Percentiles rank a stretch among this genome's conserved stretches.
Evolutionary conservation across 108 stramenopile genomes (phyloP).

Genomic region (Conticribra guillardii): DNA sequence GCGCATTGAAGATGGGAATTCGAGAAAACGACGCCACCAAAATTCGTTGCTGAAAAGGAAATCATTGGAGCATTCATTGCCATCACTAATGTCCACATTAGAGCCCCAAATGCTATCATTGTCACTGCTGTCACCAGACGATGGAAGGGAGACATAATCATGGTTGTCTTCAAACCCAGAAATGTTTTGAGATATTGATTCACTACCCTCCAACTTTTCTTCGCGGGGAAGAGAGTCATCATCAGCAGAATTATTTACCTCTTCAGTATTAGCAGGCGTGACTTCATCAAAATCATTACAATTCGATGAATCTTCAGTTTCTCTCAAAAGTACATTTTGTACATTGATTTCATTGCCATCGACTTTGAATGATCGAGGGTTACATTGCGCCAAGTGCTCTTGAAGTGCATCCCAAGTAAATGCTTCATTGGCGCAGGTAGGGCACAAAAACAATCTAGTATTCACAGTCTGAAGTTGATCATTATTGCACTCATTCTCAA

Average conservation of each 20-base stretch:
- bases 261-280: neutral
- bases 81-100: neutral
- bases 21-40: slow-evolving; percentile 32
- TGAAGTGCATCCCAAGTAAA: slow-evolving; percentile 5
- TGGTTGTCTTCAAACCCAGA: slow-evolving; percentile 21
- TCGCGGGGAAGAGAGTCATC: too few relatives aligned
- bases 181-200: neutral
- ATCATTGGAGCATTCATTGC: slow-evolving; percentile 2
- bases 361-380: neutral
- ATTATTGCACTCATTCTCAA: neutral
- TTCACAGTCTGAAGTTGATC: neutral
- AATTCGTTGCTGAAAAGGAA: slow-evolving; percentile 23
- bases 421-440: neutral
- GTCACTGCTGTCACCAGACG: neutral
- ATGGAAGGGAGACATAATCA: slow-evolving; percentile 33
- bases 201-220: too few relatives aligned
- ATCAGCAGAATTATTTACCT: neutral
- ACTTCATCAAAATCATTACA: too few relatives aligned
- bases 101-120: neutral
- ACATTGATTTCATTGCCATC: slow-evolving; percentile 6
- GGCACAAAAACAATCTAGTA: slow-evolving; percentile 2
- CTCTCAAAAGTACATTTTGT: slow-evolving; percentile 8
- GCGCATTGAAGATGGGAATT: neutral
- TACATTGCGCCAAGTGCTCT: slow-evolving; percentile 14
- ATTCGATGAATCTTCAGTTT: neutral